Evolutionary conservation across 768 basidiomycete species (phyloP), one percentile per base, ranked within the genome.

Genomic region (Trametes maxima): DNA sequence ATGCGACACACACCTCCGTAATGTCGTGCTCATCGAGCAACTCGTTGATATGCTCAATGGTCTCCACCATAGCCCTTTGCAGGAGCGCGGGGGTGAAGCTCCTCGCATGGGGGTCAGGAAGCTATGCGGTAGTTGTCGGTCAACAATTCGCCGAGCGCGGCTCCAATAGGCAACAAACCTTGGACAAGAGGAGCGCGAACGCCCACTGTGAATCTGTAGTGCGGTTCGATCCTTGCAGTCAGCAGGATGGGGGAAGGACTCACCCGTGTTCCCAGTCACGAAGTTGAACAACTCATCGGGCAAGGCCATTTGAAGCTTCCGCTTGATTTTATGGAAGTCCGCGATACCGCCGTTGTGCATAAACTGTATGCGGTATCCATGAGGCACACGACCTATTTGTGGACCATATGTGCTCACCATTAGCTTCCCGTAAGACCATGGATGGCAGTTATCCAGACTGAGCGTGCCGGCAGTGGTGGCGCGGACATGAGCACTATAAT

Each of bases 301-400:
- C 14, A 99, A 75, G 25, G 80, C 80, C 36, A 78, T 78, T 69
- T 96, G 95, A 8, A 99, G 74, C 28, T 79, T 82, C 25, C 97
- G 83, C 76, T 95, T 98, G 66, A 98, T 83, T 59, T 79, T 77
- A 45, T 75, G 74, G 74, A 98, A 98, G 5, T 92, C 86, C 44
- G 90, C 86, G 57, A 99, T 91, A n/a, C 86, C 87, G 55, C 96
- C 96, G 65, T 97, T 98, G 73, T 95, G 95, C 95, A 98, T 98
- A 76, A 92, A 98, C 94, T 95, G 65, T 14, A 16, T 13, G 33
- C 14, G 12, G 16, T 11, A 39, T 53, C n/a, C 44, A 17, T 14
- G 7, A 16, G 21, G 4, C 21, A 45, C 17, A 22, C 22, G 16
- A 57, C 22, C n/a, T 22, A 35, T 48, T 48, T 60, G 25, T 17